A percentile compares a stretch with the other conserved stretches of the same genome.
phyloP scores from a whole-genome alignment of 306 rosid species.

The Lathyrus aphaca region DNA sequence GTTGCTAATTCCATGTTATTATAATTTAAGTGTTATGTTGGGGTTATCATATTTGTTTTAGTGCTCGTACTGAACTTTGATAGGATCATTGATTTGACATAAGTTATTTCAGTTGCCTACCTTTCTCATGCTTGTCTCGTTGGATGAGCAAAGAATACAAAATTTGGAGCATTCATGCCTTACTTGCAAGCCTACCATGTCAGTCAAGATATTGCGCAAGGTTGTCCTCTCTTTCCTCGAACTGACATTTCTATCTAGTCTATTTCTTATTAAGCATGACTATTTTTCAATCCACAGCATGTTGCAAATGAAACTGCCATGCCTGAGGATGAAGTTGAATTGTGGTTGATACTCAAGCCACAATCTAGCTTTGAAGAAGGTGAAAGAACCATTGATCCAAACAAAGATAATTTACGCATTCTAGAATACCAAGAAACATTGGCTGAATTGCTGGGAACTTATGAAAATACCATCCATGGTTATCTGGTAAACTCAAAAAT shows the following conservation, averaged over 20 bases:
- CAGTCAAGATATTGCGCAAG: conserved; percentile 59
- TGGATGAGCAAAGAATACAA: conserved; percentile 60
- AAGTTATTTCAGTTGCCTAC: conserved; percentile 51
- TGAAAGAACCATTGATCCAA: conserved; percentile 42
- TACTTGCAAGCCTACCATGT: conserved; percentile 59
- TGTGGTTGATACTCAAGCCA: conserved; percentile 53
- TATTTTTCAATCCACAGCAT: conserved; percentile 50
- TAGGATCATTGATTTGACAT: conserved; percentile 20
- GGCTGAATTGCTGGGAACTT: conserved; percentile 50
- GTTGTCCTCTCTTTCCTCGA: conserved; percentile 45
- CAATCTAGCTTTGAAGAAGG: conserved; percentile 35
- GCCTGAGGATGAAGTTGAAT: conserved; percentile 54
- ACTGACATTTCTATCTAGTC: conserved; percentile 18
- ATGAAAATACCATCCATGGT: conserved; percentile 39
- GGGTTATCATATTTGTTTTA: conserved; percentile 26
- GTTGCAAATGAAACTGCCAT: conserved; percentile 53
- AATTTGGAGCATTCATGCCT: conserved; percentile 60
- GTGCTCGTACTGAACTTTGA: conserved; percentile 2
- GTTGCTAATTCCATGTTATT: conserved; percentile 8
- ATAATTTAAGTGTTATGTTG: neutral
- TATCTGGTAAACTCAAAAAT: conserved; percentile 58
- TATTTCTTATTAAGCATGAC: conserved; percentile 26
- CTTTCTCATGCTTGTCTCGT: conserved; percentile 62
- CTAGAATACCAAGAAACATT: conserved; percentile 59
- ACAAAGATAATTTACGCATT: conserved; percentile 48